Conservation (phyloP, 164 flowering plant genomes). For the Berberis vulgaris region DNA sequence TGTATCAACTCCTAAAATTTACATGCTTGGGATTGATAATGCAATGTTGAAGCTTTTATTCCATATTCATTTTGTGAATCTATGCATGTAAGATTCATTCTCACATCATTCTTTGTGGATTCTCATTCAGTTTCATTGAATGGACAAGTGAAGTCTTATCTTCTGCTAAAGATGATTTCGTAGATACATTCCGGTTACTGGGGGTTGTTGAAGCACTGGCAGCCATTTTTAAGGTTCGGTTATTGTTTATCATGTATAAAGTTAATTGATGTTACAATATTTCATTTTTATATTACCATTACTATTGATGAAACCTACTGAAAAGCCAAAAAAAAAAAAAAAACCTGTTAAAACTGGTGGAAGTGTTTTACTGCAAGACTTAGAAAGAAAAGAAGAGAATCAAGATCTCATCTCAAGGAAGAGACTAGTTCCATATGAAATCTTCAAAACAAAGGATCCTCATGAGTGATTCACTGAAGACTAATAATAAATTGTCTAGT, state of each 20-base stretch:
- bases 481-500: too few relatives aligned
- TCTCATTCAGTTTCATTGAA: conserved; percentile 60
- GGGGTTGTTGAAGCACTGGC: conserved; percentile 86
- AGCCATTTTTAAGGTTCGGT: conserved; percentile 94
- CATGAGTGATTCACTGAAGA: too few relatives aligned
- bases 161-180: conserved; percentile 37
- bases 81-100: background rate
- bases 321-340: too few relatives aligned
- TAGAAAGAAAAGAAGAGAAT: too few relatives aligned
- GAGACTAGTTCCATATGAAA: too few relatives aligned
- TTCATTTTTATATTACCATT: background rate
- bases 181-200: conserved; percentile 60
- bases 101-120: conserved; percentile 3
- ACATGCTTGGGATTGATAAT: background rate
- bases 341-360: too few relatives aligned
- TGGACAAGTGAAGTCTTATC: conserved; percentile 83
- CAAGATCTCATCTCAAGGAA: too few relatives aligned
- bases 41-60: background rate
- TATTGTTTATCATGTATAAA: conserved; percentile 6
- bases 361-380: too few relatives aligned
- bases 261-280: background rate
- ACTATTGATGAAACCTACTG: too few relatives aligned
- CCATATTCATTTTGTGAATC: too few relatives aligned
- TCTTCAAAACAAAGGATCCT: too few relatives aligned
- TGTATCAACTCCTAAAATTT: too few relatives aligned